Conservation (phyloP, 371 early-diverging fungal species). For the Mucor indicus region DNA sequence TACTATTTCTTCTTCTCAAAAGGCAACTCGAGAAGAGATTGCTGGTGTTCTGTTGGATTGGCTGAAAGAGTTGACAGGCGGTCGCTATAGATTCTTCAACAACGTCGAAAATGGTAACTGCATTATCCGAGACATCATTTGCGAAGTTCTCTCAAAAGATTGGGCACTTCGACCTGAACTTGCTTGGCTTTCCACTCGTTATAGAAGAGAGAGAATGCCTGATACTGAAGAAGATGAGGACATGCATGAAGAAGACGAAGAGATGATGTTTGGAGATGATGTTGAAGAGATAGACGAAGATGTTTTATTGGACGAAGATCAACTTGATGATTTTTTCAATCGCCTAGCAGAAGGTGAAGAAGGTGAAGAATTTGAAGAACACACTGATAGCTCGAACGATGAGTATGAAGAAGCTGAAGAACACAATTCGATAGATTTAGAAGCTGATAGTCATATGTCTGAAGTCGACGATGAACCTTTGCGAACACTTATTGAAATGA, state of each 20-base stretch:
- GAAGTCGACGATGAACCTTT: not conserved
- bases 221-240: conserved; percentile 22
- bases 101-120: conserved; percentile 40
- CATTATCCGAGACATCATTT: conserved; percentile 63
- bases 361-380: conserved; percentile 4
- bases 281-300: conserved; percentile 15
- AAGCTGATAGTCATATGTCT: not conserved
- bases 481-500: no score
- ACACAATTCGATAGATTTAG: not conserved
- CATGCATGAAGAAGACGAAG: conserved; percentile 15
- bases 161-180: conserved; percentile 46
- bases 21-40: conserved; percentile 81
- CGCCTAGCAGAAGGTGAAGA: not conserved
- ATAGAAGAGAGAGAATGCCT: conserved; percentile 29
- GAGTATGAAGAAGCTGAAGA: conserved; percentile 9
- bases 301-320: conserved; percentile 16
- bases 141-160: conserved; percentile 66
- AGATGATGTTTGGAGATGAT: conserved; percentile 2
- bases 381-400: not conserved
- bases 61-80: conserved; percentile 71
- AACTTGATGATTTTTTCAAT: conserved; percentile 6
- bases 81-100: conserved; percentile 56
- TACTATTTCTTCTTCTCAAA: conserved; percentile 77
- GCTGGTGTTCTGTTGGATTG: conserved; percentile 71
- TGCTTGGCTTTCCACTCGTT: conserved; percentile 33